Percentiles rank a stretch among this genome's conserved stretches.
Evolutionary conservation across 306 rosid genomes (phyloP).

Genomic region (Ammopiptanthus mongolicus): DNA sequence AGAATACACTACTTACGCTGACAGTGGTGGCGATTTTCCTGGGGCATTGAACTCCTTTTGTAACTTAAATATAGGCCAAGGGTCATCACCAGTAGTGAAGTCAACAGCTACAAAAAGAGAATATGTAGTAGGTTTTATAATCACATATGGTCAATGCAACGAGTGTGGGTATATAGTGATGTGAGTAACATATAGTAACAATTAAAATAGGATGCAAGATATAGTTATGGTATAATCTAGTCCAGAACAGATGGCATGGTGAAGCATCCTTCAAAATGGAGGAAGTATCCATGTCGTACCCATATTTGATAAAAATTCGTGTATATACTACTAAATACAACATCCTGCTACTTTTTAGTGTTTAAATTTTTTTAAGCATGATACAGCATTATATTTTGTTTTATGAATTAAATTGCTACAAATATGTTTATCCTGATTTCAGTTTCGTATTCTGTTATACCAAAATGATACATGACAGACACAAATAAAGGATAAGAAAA

Average conservation of each 20-base stretch:
- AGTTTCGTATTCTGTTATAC: neutral
- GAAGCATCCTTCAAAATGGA: neutral
- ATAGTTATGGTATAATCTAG: neutral
- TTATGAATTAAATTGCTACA: neutral
- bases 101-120: conserved; percentile 69
- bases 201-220: neutral
- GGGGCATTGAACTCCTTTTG: conserved; percentile 90
- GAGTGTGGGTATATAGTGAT: neutral
- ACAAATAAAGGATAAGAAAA: neutral
- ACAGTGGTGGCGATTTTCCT: conserved; percentile 92
- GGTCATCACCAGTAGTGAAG: conserved; percentile 72
- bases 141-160: conserved; percentile 7
- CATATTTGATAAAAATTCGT: neutral
- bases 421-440: neutral
- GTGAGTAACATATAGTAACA: neutral
- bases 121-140: conserved; percentile 13
- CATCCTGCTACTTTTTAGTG: neutral
- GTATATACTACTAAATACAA: neutral
- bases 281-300: neutral
- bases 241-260: neutral
- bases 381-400: neutral
- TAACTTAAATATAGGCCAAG: conserved; percentile 87
- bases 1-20: conserved; percentile 65
- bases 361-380: neutral
- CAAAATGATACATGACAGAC: neutral